These are phyloP conservation scores for Dictyostelium discoideum DNA, from an alignment of 78 protist species.

Conservation along the genomic window DNA sequence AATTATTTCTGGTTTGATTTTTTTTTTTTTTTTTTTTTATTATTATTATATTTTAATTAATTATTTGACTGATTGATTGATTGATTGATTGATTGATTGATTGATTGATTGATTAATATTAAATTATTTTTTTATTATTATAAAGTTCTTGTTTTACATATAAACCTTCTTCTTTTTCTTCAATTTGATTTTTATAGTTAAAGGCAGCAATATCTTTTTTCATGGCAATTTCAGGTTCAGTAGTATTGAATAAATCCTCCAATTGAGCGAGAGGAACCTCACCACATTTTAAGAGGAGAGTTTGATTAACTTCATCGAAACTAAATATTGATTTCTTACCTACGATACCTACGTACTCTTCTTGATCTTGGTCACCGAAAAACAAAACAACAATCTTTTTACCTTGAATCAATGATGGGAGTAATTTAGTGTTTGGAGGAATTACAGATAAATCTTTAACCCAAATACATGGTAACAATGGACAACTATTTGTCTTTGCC, in stretches of 20 bases:
- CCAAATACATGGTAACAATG: constrained; percentile 65
- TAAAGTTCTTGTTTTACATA: constrained; percentile 18
- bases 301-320: constrained; percentile 69
- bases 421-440: constrained; percentile 45
- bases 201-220: constrained; percentile 35
- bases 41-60: neutral
- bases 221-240: constrained; percentile 31
- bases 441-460: constrained; percentile 49
- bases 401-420: constrained; percentile 34
- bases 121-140: neutral
- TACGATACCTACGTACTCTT: constrained; percentile 51
- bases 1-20: neutral
- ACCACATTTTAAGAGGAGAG: constrained; percentile 43
- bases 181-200: constrained; percentile 55
- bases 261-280: constrained; percentile 22
- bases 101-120: neutral
- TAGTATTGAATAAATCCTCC: constrained; percentile 25
- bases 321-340: constrained; percentile 58
- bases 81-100: neutral
- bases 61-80: neutral
- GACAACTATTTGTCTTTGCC: constrained; percentile 60
- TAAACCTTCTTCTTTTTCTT: constrained; percentile 67
- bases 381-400: constrained; percentile 69
- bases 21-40: neutral
- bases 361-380: constrained; percentile 19